Conservation (phyloP, 768 basidiomycete species). For the Phanerochaete carnosa region DNA sequence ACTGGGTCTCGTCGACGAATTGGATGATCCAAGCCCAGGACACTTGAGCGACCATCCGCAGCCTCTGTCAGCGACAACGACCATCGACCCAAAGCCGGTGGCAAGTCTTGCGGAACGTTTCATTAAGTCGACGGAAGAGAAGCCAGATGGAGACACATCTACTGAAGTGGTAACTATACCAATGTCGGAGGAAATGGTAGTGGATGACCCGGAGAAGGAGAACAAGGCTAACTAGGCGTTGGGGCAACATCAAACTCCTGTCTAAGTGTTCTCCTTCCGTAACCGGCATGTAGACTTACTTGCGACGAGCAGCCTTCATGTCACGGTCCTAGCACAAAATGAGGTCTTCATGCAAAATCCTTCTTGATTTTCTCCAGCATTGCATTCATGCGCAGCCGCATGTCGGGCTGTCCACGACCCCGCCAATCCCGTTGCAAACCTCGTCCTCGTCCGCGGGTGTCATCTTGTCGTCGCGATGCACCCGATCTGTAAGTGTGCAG, state of each 20-base stretch:
- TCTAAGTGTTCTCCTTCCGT: background rate
- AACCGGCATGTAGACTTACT: background rate
- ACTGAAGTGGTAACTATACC: slow-evolving; percentile 12
- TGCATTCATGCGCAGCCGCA: slow-evolving; percentile 85
- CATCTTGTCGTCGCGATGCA: slow-evolving; percentile 20
- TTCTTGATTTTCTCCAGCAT: slow-evolving; percentile 85
- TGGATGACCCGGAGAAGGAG: slow-evolving; percentile 43
- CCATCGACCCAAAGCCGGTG: slow-evolving; percentile 37
- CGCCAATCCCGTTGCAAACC: slow-evolving; percentile 11
- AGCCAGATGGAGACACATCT: slow-evolving; percentile 12
- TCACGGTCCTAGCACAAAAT: background rate
- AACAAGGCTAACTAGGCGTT: slow-evolving; percentile 36
- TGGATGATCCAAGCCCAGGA: slow-evolving; percentile 81
- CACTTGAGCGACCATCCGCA: slow-evolving; percentile 82
- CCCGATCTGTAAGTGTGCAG: slow-evolving; percentile 57
- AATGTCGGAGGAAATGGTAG: slow-evolving; percentile 7
- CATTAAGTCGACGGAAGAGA: slow-evolving; percentile 41
- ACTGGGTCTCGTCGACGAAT: slow-evolving; percentile 79
- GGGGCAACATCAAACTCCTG: background rate
- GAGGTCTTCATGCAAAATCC: slow-evolving; percentile 36
- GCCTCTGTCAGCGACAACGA: slow-evolving; percentile 64
- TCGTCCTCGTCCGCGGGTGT: slow-evolving; percentile 14
- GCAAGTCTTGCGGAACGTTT: slow-evolving; percentile 62
- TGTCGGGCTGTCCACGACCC: slow-evolving; percentile 55
- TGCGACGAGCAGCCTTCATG: no score